These are phyloP conservation scores for Mimosa bimucronata DNA, from an alignment of 306 rosid species.

Conservation along the genomic window DNA sequence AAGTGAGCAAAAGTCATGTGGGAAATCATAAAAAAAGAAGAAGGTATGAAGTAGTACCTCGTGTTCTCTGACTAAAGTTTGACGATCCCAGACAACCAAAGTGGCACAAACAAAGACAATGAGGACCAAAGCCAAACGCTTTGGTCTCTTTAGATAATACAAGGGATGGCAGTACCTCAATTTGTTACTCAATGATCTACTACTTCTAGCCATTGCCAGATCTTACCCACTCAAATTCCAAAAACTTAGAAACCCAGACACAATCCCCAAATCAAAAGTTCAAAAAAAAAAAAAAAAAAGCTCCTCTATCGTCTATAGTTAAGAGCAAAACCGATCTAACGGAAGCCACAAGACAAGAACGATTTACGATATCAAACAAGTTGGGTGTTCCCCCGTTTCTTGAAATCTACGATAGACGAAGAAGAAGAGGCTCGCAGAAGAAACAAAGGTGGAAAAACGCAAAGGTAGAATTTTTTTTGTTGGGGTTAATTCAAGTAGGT, in stretches of 20 bases:
- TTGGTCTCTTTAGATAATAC: constrained; percentile 89
- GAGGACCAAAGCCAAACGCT: constrained; percentile 87
- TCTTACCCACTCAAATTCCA: background rate
- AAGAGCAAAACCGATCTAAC: constrained; percentile 24
- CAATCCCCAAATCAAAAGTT: background rate
- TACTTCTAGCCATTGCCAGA: constrained; percentile 66
- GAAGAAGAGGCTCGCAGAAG: background rate
- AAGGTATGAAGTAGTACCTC: constrained; percentile 57
- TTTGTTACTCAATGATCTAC: constrained; percentile 60
- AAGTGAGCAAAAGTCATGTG: background rate
- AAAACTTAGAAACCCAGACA: too few species aligned
- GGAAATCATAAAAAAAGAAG: background rate
- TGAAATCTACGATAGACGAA: constrained; percentile 9
- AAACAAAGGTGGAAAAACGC: background rate
- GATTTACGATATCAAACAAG: background rate
- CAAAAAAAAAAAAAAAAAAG: background rate
- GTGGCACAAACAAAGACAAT: constrained; percentile 65
- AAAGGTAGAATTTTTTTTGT: background rate
- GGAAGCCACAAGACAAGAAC: background rate
- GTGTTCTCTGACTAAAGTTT: constrained; percentile 77
- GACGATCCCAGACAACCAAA: constrained; percentile 92
- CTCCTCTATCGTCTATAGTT: background rate
- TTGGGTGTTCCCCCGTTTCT: background rate
- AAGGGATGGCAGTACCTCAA: constrained; percentile 81
- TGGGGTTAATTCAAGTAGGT: background rate